These are phyloP conservation scores for Fusarium oxysporum DNA, from an alignment of 2,329 filamentous ascomycete species.

Conservation along the genomic window DNA sequence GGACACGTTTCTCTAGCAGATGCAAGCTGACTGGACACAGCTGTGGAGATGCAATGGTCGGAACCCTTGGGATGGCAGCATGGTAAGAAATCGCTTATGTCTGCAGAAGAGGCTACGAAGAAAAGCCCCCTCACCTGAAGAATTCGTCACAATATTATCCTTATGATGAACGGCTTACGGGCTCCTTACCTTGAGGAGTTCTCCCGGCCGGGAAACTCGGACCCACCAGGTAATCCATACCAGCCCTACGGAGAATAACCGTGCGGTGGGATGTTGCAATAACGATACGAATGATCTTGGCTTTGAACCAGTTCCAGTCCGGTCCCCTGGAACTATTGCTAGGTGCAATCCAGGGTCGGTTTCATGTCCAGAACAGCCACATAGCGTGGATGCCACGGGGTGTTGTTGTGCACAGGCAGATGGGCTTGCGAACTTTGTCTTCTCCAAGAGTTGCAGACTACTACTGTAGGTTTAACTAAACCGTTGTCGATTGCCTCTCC, in stretches of 20 bases:
- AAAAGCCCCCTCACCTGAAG: neutral
- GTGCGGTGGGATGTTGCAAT: slow-evolving; percentile 2
- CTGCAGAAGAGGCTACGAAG: neutral
- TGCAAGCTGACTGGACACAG: neutral
- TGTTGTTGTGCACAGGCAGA: neutral
- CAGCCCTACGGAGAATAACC: slow-evolving; percentile 19
- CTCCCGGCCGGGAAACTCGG: slow-evolving; percentile 21
- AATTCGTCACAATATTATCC: neutral
- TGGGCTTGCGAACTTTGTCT: neutral
- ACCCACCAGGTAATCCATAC: neutral
- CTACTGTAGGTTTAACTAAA: neutral
- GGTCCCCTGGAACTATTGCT: slow-evolving; percentile 2
- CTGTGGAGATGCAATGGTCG: neutral
- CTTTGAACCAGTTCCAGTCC: slow-evolving; percentile 5
- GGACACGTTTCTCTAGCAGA: slow-evolving; percentile 2
- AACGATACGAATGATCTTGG: slow-evolving; percentile 6
- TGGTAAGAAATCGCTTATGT: neutral
- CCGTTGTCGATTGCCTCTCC: slow-evolving; percentile 24
- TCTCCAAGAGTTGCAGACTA: neutral
- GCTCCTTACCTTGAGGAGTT: neutral
- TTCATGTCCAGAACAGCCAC: slow-evolving; percentile 18
- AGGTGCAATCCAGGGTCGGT: slow-evolving; percentile 10
- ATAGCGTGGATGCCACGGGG: slow-evolving; percentile 30
- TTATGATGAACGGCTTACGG: neutral
- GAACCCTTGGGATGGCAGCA: neutral